phyloP scores from a whole-genome alignment of 371 early-diverging fungal species.

The Actinomortierella ambigua region DNA sequence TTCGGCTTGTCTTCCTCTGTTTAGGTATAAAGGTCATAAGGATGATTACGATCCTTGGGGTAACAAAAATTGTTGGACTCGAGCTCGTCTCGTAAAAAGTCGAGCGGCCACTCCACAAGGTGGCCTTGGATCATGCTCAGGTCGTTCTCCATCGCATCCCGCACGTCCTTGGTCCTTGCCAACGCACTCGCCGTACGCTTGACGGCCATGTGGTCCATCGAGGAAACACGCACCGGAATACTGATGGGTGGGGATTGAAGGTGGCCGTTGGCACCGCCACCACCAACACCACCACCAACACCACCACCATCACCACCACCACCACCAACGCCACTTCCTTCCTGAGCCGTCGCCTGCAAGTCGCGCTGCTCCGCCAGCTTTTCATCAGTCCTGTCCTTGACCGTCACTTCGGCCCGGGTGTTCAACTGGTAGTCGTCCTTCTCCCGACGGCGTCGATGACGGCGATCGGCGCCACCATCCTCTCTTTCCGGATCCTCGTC shows the following conservation, averaged over 20 bases:
- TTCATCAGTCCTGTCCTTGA: constrained; percentile 8
- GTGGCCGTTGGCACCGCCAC: no score
- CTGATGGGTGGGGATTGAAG: no score
- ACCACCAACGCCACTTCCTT: no score
- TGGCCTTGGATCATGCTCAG: constrained; percentile 54
- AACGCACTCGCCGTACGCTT: constrained; percentile 42
- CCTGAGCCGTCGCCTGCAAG: constrained; percentile 15
- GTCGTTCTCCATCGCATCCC: constrained; percentile 35
- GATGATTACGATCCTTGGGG: constrained; percentile 46
- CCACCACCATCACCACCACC: no score
- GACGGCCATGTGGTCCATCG: constrained; percentile 7
- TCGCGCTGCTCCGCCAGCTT: not conserved
- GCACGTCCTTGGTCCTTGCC: constrained; percentile 21
- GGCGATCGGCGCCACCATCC: not conserved
- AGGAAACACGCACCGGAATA: no score
- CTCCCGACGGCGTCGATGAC: no score
- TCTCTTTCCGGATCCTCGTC: constrained; percentile 5
- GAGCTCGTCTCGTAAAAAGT: constrained; percentile 58
- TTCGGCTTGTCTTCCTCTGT: no score
- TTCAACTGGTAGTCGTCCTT: no score
- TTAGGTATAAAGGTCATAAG: constrained; percentile 45
- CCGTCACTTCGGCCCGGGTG: constrained; percentile 3
- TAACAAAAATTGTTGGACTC: constrained; percentile 46
- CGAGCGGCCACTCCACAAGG: constrained; percentile 59
- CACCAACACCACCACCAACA: no score